These are phyloP conservation scores for Lachnellula hyalina DNA, from an alignment of 2,329 filamentous ascomycete species.

Conservation along the genomic window DNA sequence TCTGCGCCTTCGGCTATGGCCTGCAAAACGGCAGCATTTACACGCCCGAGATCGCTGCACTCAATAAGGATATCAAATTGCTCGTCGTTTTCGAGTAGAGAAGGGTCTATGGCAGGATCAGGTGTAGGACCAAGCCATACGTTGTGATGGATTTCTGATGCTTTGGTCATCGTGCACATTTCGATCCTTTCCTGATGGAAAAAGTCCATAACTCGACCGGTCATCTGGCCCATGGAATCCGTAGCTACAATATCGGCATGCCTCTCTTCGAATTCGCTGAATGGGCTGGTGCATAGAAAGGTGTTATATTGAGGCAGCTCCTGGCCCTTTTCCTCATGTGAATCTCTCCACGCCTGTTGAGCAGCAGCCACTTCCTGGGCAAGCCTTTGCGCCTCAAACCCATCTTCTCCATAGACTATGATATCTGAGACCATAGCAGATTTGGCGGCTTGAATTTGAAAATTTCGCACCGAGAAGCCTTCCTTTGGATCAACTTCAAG, in stretches of 20 bases:
- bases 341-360: conserved; percentile 68
- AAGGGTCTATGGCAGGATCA: conserved; percentile 48
- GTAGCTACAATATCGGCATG: conserved; percentile 69
- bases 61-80: conserved; percentile 83
- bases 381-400: conserved; percentile 55
- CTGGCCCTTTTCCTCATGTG: conserved; percentile 51
- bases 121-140: conserved; percentile 88
- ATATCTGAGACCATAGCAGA: conserved; percentile 85
- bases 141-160: conserved; percentile 82
- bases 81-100: conserved; percentile 42
- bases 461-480: conserved; percentile 93
- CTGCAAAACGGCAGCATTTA: conserved; percentile 64
- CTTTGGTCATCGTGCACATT: conserved; percentile 89
- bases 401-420: conserved; percentile 79
- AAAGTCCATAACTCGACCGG: conserved; percentile 79
- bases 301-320: conserved; percentile 71
- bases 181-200: conserved; percentile 82
- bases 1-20: conserved; percentile 49
- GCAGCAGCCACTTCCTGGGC: conserved; percentile 67
- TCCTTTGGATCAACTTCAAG: conserved; percentile 79
- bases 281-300: conserved; percentile 64
- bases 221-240: conserved; percentile 65
- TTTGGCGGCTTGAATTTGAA: conserved; percentile 92
- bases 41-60: conserved; percentile 75
- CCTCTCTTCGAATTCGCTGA: conserved; percentile 65